phyloP scores from a whole-genome alignment of 2,329 filamentous ascomycete genomes.

The Alternaria metachromatica region DNA sequence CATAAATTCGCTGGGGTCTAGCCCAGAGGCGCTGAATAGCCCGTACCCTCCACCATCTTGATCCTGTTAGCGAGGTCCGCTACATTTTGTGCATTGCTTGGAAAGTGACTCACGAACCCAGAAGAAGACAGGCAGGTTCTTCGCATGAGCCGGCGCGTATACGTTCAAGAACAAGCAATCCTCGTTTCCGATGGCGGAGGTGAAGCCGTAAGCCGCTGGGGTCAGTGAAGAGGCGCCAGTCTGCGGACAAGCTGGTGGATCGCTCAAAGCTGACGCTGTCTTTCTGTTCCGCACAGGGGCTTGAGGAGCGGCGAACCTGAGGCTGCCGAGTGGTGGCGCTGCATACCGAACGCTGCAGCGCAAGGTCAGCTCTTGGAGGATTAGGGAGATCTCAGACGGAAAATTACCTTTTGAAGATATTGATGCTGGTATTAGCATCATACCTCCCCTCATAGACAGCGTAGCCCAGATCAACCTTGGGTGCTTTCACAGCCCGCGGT shows the following conservation, averaged over 20 bases:
- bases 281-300: constrained; percentile 52
- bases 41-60: constrained; percentile 51
- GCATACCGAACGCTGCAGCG: constrained; percentile 55
- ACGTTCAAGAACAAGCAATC: constrained; percentile 53
- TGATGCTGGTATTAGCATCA: constrained; percentile 32
- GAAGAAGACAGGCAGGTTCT: constrained; percentile 61
- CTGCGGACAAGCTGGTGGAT: constrained; percentile 48
- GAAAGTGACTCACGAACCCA: constrained; percentile 55
- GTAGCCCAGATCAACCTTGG: constrained; percentile 43
- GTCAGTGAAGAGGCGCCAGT: constrained; percentile 37
- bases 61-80: constrained; percentile 24
- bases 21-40: constrained; percentile 36
- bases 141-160: constrained; percentile 49
- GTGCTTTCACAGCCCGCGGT: constrained; percentile 27
- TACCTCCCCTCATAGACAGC: constrained; percentile 37
- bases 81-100: constrained; percentile 36
- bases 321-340: constrained; percentile 57
- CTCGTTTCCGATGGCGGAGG: constrained; percentile 43
- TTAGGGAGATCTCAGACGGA: no score
- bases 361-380: neutral
- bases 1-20: constrained; percentile 43
- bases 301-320: constrained; percentile 60
- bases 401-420: constrained; percentile 42
- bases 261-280: constrained; percentile 52
- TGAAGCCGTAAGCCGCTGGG: constrained; percentile 39